These are phyloP conservation scores for Licmophora abbreviata DNA, from an alignment of 108 stramenopile species.

Conservation along the genomic window DNA sequence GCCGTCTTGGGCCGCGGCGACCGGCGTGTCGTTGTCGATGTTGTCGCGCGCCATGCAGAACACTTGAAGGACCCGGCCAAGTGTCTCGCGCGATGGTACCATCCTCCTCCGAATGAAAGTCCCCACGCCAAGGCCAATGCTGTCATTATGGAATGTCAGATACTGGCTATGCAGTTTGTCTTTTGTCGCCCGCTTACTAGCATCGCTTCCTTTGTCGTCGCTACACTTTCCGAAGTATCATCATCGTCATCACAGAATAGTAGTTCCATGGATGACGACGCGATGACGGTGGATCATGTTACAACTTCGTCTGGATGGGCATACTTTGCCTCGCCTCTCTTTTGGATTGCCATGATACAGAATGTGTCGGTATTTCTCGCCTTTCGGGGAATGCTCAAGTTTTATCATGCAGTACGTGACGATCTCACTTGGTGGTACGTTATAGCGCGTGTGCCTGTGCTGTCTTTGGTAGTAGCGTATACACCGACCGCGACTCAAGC, in stretches of 20 bases:
- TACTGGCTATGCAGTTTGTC: slow-evolving; percentile 80
- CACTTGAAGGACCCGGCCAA: slow-evolving; percentile 53
- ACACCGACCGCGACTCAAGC: no score
- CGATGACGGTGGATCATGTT: not conserved
- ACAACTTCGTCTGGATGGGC: not conserved
- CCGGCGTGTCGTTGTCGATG: slow-evolving; percentile 40
- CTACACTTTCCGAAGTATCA: not conserved
- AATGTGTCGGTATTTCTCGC: slow-evolving; percentile 82
- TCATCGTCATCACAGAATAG: no score
- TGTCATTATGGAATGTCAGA: slow-evolving; percentile 75
- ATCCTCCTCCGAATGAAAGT: slow-evolving; percentile 47
- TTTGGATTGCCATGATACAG: slow-evolving; percentile 64
- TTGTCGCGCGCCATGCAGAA: slow-evolving; percentile 40
- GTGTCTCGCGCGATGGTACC: slow-evolving; percentile 39
- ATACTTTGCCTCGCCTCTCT: slow-evolving; percentile 39
- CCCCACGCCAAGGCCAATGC: slow-evolving; percentile 69
- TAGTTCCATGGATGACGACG: slow-evolving; percentile 7
- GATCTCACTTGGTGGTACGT: slow-evolving; percentile 77
- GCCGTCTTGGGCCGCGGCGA: slow-evolving; percentile 70
- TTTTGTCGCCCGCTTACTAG: slow-evolving; percentile 67
- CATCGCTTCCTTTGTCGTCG: slow-evolving; percentile 42
- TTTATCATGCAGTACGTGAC: slow-evolving; percentile 73
- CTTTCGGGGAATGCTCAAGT: slow-evolving; percentile 78
- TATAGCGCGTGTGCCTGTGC: no score
- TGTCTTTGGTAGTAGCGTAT: no score